Base-by-base conservation (phyloP, 257 asterid genomes). In the Orobanche coerulescens region DNA sequence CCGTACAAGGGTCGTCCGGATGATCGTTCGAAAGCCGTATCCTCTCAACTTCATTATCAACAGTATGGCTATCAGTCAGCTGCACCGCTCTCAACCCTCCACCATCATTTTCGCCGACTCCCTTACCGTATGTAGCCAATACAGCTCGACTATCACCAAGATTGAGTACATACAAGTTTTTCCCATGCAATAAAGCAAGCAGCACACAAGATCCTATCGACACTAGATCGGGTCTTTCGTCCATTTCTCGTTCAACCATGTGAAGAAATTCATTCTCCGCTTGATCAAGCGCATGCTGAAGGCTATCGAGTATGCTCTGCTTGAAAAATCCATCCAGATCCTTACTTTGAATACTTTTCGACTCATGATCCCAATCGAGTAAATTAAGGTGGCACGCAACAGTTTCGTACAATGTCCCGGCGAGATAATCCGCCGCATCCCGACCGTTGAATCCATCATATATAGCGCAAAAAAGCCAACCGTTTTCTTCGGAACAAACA, bases 201-300 rank as follows among this genome's bases (percentile, higher is more conserved):
- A 89, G 68, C 11, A 89, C 96, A 36, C 99, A 89, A 61, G 95
- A 86, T 26, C 99, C 99, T 44, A 93, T 76, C 0, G 95, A 86
- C 1, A 89, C 99, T 53, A 93, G 64, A 75, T 93, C 94, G 7
- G 97, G 99, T 1, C 99, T 93, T 15, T 84, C 96, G 19, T 93
- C 97, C 99, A 93, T 93, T 86, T 93, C 99, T 31, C 77, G 94
- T 46, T 93, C 99, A 19, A 93, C 97, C 97, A 84, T 90, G 78
- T 75, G 82, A 26, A 93, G 85, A 68, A 89, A 89, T 46, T 89
- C 99, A 11, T 39, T 71, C 76, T 93, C 99, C 8, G 99, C 87
- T 70, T 78, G 96, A 71, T 25, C 24, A 26, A 93, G 69, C 28
- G 99, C 95, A 16, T 70, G 75, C 20, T 86, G 86, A 60, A 93